Base-by-base conservation (phyloP, 192 early-diverging fungal genomes). In the Cladochytrium replicatum region DNA sequence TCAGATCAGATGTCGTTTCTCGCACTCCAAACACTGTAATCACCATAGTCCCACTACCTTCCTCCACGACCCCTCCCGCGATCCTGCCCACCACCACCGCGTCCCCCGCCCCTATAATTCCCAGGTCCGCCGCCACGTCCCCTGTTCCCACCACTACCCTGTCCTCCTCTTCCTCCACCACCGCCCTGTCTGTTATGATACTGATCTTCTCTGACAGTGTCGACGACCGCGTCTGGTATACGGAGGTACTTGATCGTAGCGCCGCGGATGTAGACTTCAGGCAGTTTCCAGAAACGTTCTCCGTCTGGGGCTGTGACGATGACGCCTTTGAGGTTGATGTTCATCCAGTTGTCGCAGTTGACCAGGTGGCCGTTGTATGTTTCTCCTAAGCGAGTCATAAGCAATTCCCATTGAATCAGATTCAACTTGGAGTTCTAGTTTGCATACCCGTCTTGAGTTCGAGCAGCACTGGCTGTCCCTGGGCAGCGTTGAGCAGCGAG, bases 341-440 rank as follows among this genome's bases (percentile, higher is more conserved):
- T 98, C 95, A 96, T 98, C 79, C 88, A 96, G 55, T 89, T 89
- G 64, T 95, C 88, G 71, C 90, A 95, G 57, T 83, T 88, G 46
- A 89, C 88, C 68, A 98, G 80, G 70, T 93, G 90, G 7, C 95
- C 95, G 60, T 93, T 96, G 66, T 92, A 98, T 23, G 95, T 92
- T 63, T 97, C 93, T 59, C 93, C 74, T 75, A 27, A 11, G 32
- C 19, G 34, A 66, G 40, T 58, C n/a, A 23, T 17, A n/a, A n/a
- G n/a, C n/a, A n/a, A n/a, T n/a, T n/a, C n/a, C n/a, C n/a, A n/a
- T n/a, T n/a, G 13, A 13, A 37, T 37, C 17, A 37, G 13, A 13
- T 37, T 37, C 17, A 13, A 37, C 34, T 13, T n/a, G n/a, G n/a
- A n/a, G n/a, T n/a, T n/a, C n/a, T n/a, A 11, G 13, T 27, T 44